Percentiles rank a stretch among this genome's conserved stretches.
These are phyloP conservation scores for Solanum chacoense DNA, from an alignment of 305 asterid species.

Conservation along the genomic window DNA sequence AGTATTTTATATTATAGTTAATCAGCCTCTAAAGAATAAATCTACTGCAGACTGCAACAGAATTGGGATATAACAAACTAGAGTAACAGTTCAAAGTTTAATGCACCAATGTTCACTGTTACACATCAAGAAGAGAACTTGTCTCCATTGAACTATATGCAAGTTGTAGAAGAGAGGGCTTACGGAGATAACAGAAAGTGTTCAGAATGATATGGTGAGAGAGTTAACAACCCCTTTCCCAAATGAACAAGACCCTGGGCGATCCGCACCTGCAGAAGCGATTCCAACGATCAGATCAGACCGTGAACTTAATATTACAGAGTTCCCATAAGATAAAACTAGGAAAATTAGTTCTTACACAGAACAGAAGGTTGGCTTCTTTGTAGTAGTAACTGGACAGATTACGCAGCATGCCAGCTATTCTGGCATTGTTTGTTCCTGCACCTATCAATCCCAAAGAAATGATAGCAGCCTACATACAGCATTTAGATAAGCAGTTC, in stretches of 20 bases:
- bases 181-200: constrained; percentile 77
- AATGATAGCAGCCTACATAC: constrained; percentile 74
- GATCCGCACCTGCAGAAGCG: constrained; percentile 64
- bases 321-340: background rate
- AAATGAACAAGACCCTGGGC: constrained; percentile 95
- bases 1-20: background rate
- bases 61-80: background rate
- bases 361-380: constrained; percentile 89
- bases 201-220: constrained; percentile 90
- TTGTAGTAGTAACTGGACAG: constrained; percentile 93
- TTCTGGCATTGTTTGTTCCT: constrained; percentile 97
- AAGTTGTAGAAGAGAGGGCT: constrained; percentile 14
- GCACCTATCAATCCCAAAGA: constrained; percentile 95
- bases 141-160: background rate
- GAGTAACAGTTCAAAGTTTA: background rate
- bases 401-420: constrained; percentile 97
- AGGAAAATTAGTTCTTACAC: constrained; percentile 39
- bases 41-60: background rate
- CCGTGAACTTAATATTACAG: background rate
- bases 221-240: constrained; percentile 89
- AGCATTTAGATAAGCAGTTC: background rate
- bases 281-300: background rate
- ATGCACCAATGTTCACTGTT: background rate
- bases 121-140: background rate
- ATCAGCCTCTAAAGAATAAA: background rate